Evolutionary conservation across 768 basidiomycete species (phyloP), one percentile per base, ranked within the genome.

Genomic region (Mycena vitilis): DNA sequence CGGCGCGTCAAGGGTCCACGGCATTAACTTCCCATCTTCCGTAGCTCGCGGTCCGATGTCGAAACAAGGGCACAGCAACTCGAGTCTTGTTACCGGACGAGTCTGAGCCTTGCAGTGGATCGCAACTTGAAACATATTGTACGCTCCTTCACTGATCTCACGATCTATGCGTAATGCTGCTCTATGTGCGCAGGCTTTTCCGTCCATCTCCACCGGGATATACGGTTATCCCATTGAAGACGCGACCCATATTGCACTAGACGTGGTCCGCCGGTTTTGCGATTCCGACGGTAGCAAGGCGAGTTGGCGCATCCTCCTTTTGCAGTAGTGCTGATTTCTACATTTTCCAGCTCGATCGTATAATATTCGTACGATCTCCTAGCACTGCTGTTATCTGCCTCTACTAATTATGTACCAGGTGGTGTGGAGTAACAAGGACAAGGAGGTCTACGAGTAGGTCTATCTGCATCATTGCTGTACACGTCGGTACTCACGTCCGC

Each of bases 151-250:
- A 55, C 18, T 10, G 9, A 25, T 70, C 10, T 30, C 38, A 51
- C 37, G 36, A 55, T 44, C 16, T 22, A 65, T 34, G 36, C 23
- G 37, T 37, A 48, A 20, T 30, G 30, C 30, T 30, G 30, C 30
- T 5, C 30, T 40, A 45, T 40, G 8, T 9, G 12, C 8, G 34
- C 56, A 95, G 94, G 93, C 93, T 5, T 94, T 95, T 71, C 91
- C 91, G 7, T 90, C 88, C 7, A 88, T 95, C 58, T 95, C 94
- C 5, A 94, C 93, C 0, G 94, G 86, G 0, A 81, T 93, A 18
- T 95, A 93, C 68, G 86, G 90, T 4, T 95, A 95, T 78, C 94
- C 94, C 1, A 88, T 93, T 52, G 78, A 79, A 51, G 88, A 88
- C 70, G 94, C 94, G 0, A 90, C 94, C 0, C 85, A 86, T 37